Conservation (phyloP, 176 grass and related monocot species). For the Oryza meyeriana region DNA sequence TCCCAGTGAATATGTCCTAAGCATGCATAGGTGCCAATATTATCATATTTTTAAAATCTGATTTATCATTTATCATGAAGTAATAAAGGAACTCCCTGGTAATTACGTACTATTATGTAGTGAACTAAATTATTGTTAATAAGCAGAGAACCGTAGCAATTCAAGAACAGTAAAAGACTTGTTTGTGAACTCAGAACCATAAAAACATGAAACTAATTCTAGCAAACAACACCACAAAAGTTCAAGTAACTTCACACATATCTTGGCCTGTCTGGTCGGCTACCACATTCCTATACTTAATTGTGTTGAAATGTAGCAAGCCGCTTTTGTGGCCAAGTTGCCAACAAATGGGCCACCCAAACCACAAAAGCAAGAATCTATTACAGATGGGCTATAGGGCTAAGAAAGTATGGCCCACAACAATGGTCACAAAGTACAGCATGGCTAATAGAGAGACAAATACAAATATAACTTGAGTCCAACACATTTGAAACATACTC, state of each 20-base stretch:
- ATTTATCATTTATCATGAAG: not conserved
- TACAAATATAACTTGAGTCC: not conserved
- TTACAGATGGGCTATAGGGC: too few relatives aligned
- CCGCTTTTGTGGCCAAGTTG: not conserved
- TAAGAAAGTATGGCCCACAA: not conserved
- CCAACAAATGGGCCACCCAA: not conserved
- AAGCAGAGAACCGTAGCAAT: not conserved
- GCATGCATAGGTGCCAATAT: not conserved
- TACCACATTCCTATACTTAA: too few relatives aligned
- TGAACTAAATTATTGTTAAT: not conserved
- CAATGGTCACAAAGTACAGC: too few relatives aligned
- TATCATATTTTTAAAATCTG: not conserved
- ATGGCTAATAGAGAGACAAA: not conserved
- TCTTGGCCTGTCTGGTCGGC: too few relatives aligned
- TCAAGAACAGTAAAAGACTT: not conserved
- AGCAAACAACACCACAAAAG: not conserved
- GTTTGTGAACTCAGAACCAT: not conserved
- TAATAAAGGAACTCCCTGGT: not conserved
- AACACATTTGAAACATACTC: slow-evolving; percentile 12
- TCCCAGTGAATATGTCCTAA: not conserved
- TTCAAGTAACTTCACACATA: slow-evolving; percentile 9
- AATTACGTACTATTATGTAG: not conserved
- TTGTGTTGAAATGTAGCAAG: not conserved
- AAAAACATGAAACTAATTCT: not conserved
- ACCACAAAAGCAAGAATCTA: not conserved